phyloP scores from a whole-genome alignment of 495 filamentous ascomycete genomes.

The Tuber microsphaerosporum region DNA sequence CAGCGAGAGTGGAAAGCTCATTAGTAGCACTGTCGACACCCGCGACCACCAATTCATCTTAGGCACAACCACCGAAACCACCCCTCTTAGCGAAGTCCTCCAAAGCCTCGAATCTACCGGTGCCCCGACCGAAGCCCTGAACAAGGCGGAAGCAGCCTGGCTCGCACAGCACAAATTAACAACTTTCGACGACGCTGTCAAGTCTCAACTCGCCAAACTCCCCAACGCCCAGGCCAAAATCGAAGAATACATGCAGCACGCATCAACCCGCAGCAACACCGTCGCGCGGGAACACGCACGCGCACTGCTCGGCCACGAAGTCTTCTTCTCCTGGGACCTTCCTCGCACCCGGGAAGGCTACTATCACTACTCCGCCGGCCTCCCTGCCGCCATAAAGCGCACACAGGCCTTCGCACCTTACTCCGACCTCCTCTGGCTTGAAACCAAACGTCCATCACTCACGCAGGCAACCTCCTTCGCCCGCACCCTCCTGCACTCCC shows the following conservation, averaged over 20 bases:
- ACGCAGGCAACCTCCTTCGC: constrained; percentile 67
- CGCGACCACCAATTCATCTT: constrained; percentile 96
- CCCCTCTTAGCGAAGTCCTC: constrained; percentile 79
- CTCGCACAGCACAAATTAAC: constrained; percentile 78
- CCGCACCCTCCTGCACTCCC: constrained; percentile 55
- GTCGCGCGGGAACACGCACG: constrained; percentile 65
- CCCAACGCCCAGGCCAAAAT: constrained; percentile 56
- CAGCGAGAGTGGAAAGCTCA: constrained; percentile 81
- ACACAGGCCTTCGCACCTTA: constrained; percentile 84
- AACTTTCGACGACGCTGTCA: constrained; percentile 84
- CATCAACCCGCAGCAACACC: constrained; percentile 54
- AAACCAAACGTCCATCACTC: constrained; percentile 83
- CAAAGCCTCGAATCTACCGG: constrained; percentile 80
- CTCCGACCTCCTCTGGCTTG: constrained; percentile 93
- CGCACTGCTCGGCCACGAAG: constrained; percentile 51
- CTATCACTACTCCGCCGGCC: constrained; percentile 89
- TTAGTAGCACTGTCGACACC: constrained; percentile 83
- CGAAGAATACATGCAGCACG: constrained; percentile 56
- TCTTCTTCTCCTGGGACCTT: constrained; percentile 82
- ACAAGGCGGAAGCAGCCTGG: constrained; percentile 80
- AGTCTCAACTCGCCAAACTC: constrained; percentile 60
- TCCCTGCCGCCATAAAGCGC: constrained; percentile 84
- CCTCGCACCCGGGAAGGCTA: constrained; percentile 91
- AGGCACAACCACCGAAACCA: constrained; percentile 65
- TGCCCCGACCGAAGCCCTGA: constrained; percentile 69